phyloP scores from a whole-genome alignment of 2,329 filamentous ascomycete genomes.

The Colletotrichum tropicale region DNA sequence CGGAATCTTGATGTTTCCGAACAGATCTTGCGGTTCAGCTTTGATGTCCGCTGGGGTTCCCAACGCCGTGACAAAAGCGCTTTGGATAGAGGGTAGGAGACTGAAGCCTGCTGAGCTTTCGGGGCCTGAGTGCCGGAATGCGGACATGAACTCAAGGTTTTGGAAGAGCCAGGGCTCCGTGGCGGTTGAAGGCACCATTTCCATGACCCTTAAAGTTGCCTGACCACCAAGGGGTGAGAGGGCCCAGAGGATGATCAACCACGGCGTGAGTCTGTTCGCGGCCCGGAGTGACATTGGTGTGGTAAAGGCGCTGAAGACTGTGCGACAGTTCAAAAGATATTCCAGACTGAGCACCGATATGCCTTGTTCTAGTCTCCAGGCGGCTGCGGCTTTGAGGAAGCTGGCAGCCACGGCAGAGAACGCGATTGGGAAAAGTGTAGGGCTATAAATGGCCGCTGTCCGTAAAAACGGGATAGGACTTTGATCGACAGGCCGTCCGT shows the following conservation, averaged over 20 bases:
- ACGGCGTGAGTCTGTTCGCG: not conserved
- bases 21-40: not conserved
- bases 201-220: not conserved
- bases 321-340: not conserved
- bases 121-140: not conserved
- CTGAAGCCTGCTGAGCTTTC: not conserved
- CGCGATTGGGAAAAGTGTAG: not conserved
- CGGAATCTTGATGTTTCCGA: not conserved
- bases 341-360: not conserved
- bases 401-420: conserved; percentile 3
- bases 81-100: not conserved
- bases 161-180: not conserved
- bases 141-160: not conserved
- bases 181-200: not conserved
- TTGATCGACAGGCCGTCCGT: not conserved
- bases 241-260: not conserved
- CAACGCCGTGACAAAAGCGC: not conserved
- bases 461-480: not conserved
- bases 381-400: not conserved
- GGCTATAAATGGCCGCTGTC: not conserved
- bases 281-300: not conserved
- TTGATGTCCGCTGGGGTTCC: not conserved
- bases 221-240: conserved; percentile 1
- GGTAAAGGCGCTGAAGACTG: not conserved
- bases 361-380: not conserved